These are phyloP conservation scores for Tolypocladium album DNA, from an alignment of 2,329 filamentous ascomycete genomes.

Conservation along the genomic window DNA sequence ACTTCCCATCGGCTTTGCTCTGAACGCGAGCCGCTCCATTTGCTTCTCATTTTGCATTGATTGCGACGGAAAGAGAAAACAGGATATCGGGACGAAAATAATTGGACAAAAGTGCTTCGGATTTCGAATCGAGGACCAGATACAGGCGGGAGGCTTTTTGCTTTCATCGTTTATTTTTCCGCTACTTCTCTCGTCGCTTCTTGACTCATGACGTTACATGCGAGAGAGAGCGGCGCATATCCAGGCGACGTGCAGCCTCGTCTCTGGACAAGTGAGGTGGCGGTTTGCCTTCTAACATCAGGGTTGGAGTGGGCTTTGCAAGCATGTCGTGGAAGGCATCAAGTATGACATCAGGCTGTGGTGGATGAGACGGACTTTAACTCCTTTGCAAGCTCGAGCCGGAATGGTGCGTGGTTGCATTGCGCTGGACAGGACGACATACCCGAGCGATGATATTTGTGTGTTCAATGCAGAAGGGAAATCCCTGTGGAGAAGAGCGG, in stretches of 20 bases:
- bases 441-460: neutral
- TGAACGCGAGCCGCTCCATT: neutral
- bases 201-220: neutral
- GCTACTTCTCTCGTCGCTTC: neutral
- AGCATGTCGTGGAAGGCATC: neutral
- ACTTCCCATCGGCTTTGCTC: neutral
- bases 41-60: neutral
- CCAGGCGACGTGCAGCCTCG: neutral
- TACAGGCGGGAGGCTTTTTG: slow-evolving; percentile 1
- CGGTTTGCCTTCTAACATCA: neutral
- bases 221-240: neutral
- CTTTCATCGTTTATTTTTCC: neutral
- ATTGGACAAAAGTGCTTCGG: neutral
- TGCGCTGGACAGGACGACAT: neutral
- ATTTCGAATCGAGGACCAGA: neutral
- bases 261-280: neutral
- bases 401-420: neutral
- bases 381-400: neutral
- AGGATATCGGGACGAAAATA: neutral
- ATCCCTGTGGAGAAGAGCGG: neutral
- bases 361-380: neutral
- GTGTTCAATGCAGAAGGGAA: neutral
- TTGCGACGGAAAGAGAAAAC: slow-evolving; percentile 1
- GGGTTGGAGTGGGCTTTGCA: neutral
- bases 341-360: neutral